Base-by-base conservation (phyloP, 192 early-diverging fungal species). In the Coemansia sp. region DNA sequence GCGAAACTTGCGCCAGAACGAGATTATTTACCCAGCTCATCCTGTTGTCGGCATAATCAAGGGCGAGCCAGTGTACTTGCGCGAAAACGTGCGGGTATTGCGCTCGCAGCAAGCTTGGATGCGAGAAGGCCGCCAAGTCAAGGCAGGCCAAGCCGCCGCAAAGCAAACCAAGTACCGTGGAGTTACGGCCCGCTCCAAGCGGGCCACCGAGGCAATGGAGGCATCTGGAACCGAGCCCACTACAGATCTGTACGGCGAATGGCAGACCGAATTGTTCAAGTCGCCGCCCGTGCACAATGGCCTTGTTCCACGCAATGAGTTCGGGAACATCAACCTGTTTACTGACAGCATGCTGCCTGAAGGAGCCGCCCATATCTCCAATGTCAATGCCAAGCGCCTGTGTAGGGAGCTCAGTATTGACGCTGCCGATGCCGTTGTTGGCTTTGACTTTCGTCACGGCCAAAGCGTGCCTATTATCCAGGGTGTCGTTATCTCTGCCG, bases 261-360 rank as follows among this genome's bases (percentile, higher is more conserved):
- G 94, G 94, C 95, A 98, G 76, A 97, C 95, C 9, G 83, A 85
- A 36, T 62, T 69, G 14, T 90, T 89, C 71, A 56, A 72, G 23
- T 77, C 93, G 0, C 77, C 83, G 40, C 84, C 85, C 34, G 81
- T 95, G 9, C 67, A 81, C 9, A 75, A 92, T 23, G 94, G 94
- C 9, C 85, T 70, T 26, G 88, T 98, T 14, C 92, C 95, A 8
- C 83, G 87, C 48, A 95, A 95, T 73, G 59, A 71, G 9, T 97
- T 88, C 76, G 95, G 95, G 8, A 86, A 90, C 66, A 76, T 96
- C 37, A 93, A 98, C 68, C 62, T 98, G 34, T 94, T 95, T 73
- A 88, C 88, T 9, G 71, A 85, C 4, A 77, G 74, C 9, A 98
- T 98, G 96, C 79, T 94, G 50, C 96, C 96, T 5, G 62, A 72